Evolutionary conservation across 331 rosid genomes (phyloP), one percentile per base, ranked within the genome.

Genomic region (Malus hybrid): DNA sequence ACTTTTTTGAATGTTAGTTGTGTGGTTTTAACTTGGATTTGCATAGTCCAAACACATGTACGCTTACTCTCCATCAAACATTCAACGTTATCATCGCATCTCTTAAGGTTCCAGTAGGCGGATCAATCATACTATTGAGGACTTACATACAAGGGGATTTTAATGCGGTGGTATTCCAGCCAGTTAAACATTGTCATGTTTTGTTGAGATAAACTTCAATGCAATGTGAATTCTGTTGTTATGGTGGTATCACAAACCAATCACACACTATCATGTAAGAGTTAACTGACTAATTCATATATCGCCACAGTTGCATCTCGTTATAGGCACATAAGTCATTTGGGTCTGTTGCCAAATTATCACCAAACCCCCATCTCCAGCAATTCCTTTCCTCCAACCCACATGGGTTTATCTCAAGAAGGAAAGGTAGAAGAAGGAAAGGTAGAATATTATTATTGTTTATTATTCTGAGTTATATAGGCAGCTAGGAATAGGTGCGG

Each of bases 151-250:
- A 2, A 15, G n/a, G 19, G 55, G 3, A 48, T 15, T 15, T 2
- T 2, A 0, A 0, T 2, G 19, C 1, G 8, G n/a, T 5, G 18
- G 52, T 46, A 46, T 48, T 48, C 5, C 7, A 2, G 0, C 1
- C 19, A 48, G 5, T 48, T 14, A 2, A 0, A 48, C 19, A 48
- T 0, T 48, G 3, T 14, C 7, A 5, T 14, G 7, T 14, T 52
- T 52, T 2, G 1, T 52, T 52, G 9, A 16, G 20, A 16, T 50
- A 50, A 50, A 16, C 9, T 50, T 6, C 0, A 2, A 16, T 1
- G 0, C 0, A 2, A 0, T 2, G 9, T 16, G 56, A 50, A 18
- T 50, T 2, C 4, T 16, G 1, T 50, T 50, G 19, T 50, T 50
- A 16, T 6, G 3, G 3, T 0, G 4, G 18, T 2, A 16, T 2